Evolutionary conservation across 495 filamentous ascomycete species (phyloP).

Genomic region (Neurospora discreta): DNA sequence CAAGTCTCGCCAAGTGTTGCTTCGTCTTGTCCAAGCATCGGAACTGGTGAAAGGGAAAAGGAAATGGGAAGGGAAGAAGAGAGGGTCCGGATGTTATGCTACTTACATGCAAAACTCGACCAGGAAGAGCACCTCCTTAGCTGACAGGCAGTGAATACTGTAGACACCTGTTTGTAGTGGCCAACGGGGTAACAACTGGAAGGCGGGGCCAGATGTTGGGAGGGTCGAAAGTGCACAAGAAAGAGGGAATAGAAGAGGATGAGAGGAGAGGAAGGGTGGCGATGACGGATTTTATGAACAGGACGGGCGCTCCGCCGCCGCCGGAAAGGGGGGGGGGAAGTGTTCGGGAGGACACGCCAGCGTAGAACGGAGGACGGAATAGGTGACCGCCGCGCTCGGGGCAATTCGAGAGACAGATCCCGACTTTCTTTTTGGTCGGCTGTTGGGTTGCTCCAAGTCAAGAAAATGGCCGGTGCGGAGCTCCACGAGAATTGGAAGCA

Average conservation of each 20-base stretch:
- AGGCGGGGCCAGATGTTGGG: conserved; percentile 6
- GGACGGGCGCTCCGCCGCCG: background rate
- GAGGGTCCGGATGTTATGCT: background rate
- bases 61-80: background rate
- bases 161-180: background rate
- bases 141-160: conserved; percentile 8
- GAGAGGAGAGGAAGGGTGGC: conserved; percentile 12
- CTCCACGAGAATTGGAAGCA: conserved; percentile 1
- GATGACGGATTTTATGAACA: conserved; percentile 16
- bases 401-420: conserved; percentile 8
- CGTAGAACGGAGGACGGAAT: background rate
- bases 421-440: conserved; percentile 1
- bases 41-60: background rate
- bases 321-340: background rate
- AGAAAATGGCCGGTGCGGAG: conserved; percentile 16
- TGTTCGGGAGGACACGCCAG: background rate
- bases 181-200: background rate
- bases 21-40: background rate
- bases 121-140: conserved; percentile 4
- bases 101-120: conserved; percentile 17
- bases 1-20: background rate
- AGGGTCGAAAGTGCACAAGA: conserved; percentile 16
- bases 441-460: conserved; percentile 11
- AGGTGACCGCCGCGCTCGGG: background rate
- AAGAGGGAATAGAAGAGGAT: conserved; percentile 4